Evolutionary conservation across 192 early-diverging fungal genomes (phyloP), one percentile per base, ranked within the genome.

Genomic region (Coemansia sp.): DNA sequence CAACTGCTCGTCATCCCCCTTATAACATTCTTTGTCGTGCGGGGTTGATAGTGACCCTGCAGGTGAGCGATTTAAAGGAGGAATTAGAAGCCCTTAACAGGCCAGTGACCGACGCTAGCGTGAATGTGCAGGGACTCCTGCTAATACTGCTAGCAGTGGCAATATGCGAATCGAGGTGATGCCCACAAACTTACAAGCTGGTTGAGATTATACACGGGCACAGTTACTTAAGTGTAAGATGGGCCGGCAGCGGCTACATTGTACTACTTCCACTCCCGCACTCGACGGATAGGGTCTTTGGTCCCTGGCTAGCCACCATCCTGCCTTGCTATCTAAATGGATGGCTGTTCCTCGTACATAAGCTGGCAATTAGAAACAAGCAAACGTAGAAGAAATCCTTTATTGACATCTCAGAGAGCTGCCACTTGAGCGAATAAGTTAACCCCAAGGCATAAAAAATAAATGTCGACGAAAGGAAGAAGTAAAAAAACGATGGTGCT

Each of bases 351-450:
- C 55, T 15, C 29, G 29, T 58, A 31, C 55, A 58, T 22, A 58
- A 34, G 6, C 55, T 17, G n/a, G 29, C n/a, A 17, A 58, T 19
- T 34, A 58, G 6, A 34, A 32, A 58, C 1, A 32, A 15, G 29
- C 55, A 58, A 4, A 58, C 29, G 29, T 58, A 58, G 31, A 58
- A 58, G 13, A 58, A n/a, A 1, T 58, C 55, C 31, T 58, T 58
- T 58, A 58, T 58, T 17, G 55, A 58, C 55, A 58, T 58, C 5
- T 15, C 31, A 7, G 15, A 17, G 2, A 34, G 2, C n/a, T 58
- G 27, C 15, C 8, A 17, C 31, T 15, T 58, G 24, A 1, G 29
- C 24, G 27, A 27, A 50, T 20, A 20, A 20, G 1, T 7, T 20
- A 20, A 20, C 20, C 20, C 46, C 19, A 50, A 8, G 46, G 19